Evolutionary conservation across 306 rosid genomes (phyloP), one percentile per base, ranked within the genome.

Genomic region (Astragalus membranaceus): DNA sequence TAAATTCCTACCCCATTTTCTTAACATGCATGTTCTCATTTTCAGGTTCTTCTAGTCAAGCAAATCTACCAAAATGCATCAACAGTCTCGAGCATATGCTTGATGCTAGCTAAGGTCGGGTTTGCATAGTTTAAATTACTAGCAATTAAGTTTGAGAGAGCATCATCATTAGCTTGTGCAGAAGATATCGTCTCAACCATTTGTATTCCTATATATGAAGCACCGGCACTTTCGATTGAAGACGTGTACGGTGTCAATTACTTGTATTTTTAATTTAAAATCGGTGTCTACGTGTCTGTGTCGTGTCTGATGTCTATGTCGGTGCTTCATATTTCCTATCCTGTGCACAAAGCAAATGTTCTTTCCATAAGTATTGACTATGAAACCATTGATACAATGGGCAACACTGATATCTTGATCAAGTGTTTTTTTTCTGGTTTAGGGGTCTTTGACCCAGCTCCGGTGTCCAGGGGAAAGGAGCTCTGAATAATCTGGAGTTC

Each of bases 71-170:
- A 43, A 94, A 81, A 87, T 85, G 87, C 86, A 88, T 94, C 84
- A 94, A 90, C 49, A 94, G 98, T 87, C 97, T 94, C 56, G 98
- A 90, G 75, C 60, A 16, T 58, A 42, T 94, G 63, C 97, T 94
- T 76, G 80, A 88, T 81, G n/a, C n/a, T n/a, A n/a, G 89, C 98
- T 47, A 94, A 87, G 97, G 98, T 94, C 80, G 69, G 90, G 15
- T n/a, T 55, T 66, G 11, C 13, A 14, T 50, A 46, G 26, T 78
- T 6, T 71, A 47, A 46, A 54, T 69, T 44, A 10, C 64, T 54
- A 20, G 23, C 1, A 20, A 20, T 64, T 23, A 41, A 43, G 26
- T 63, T 67, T 48, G 26, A 32, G 33, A 72, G 41, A 72, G 37
- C 20, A 56, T 47, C 37, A 32, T 61, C 4, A 1, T 73, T 74